A percentile compares a stretch with the other conserved stretches of the same genome.
phyloP scores from a whole-genome alignment of 768 basidiomycete species.

The Russula brevipes region DNA sequence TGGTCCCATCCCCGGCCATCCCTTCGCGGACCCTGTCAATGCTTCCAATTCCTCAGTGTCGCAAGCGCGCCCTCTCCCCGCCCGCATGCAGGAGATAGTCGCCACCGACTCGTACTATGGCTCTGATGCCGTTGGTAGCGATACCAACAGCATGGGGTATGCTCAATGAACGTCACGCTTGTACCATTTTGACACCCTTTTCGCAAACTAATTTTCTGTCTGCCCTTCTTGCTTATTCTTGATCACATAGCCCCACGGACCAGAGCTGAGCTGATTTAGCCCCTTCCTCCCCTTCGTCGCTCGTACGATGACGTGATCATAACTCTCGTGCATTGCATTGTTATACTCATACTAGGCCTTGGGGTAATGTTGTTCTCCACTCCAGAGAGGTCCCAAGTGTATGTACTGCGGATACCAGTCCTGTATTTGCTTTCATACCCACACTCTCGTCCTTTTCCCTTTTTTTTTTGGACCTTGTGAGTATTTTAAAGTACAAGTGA shows the following conservation, averaged over 20 bases:
- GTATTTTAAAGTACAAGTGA: background rate
- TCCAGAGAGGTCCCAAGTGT: background rate
- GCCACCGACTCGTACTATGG: constrained; percentile 21
- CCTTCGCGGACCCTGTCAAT: constrained; percentile 19
- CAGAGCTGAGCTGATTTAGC: background rate
- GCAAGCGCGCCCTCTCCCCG: background rate
- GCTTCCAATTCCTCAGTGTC: background rate
- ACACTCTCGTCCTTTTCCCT: background rate
- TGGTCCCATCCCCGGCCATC: background rate
- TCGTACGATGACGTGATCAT: constrained; percentile 1
- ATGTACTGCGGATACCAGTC: constrained; percentile 4
- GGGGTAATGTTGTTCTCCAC: background rate
- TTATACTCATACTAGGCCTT: constrained; percentile 9
- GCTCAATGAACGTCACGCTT: background rate
- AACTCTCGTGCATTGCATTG: background rate
- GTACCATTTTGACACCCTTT: background rate
- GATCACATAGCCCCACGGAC: background rate
- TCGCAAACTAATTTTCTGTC: background rate
- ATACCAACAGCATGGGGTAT: background rate
- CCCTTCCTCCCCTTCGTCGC: background rate
- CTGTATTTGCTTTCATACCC: constrained; percentile 5
- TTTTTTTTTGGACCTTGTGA: background rate
- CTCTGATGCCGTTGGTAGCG: constrained; percentile 1
- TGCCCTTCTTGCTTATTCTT: background rate
- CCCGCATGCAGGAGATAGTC: constrained; percentile 3